phyloP scores from a whole-genome alignment of 805 yeast genomes.

The Ascoidea tarda region DNA sequence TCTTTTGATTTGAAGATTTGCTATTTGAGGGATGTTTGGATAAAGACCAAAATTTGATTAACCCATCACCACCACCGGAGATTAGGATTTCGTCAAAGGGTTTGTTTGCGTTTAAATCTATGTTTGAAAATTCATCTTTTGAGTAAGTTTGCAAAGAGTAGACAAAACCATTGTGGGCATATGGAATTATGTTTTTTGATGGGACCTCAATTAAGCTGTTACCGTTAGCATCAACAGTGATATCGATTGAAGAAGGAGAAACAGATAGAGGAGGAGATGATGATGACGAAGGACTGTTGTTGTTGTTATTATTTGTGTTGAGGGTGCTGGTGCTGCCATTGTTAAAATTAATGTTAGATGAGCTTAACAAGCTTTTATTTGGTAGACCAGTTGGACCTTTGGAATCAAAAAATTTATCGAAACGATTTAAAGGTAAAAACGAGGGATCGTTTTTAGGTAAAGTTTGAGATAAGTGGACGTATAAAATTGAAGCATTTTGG shows the following conservation, averaged over 20 bases:
- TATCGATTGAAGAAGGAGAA: slow-evolving; percentile 5
- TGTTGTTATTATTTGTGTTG: slow-evolving; percentile 13
- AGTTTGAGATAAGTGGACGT: slow-evolving; percentile 31
- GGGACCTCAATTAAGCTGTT: slow-evolving; percentile 43
- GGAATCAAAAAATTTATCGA: slow-evolving; percentile 81
- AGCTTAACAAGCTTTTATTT: slow-evolving; percentile 14
- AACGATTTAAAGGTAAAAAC: slow-evolving; percentile 49
- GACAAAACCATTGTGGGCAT: slow-evolving; percentile 88
- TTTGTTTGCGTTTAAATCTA: slow-evolving; percentile 12
- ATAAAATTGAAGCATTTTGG: slow-evolving; percentile 80
- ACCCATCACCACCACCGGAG: slow-evolving; percentile 87
- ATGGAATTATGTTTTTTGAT: slow-evolving; percentile 46
- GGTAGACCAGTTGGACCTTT: slow-evolving; percentile 61
- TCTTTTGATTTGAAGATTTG: slow-evolving; percentile 4
- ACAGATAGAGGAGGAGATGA: background rate
- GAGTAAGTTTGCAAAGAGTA: slow-evolving; percentile 30
- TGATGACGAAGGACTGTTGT: background rate
- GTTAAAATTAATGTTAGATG: no score
- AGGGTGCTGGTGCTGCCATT: no score
- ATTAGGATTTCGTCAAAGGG: slow-evolving; percentile 26
- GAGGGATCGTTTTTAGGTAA: slow-evolving; percentile 17
- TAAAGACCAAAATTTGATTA: slow-evolving; percentile 67
- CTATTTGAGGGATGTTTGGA: slow-evolving; percentile 10
- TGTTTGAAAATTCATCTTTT: slow-evolving; percentile 8
- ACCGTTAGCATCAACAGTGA: slow-evolving; percentile 5